Base-by-base conservation (phyloP, 768 basidiomycete species). In the Lactarius akahatsu region DNA sequence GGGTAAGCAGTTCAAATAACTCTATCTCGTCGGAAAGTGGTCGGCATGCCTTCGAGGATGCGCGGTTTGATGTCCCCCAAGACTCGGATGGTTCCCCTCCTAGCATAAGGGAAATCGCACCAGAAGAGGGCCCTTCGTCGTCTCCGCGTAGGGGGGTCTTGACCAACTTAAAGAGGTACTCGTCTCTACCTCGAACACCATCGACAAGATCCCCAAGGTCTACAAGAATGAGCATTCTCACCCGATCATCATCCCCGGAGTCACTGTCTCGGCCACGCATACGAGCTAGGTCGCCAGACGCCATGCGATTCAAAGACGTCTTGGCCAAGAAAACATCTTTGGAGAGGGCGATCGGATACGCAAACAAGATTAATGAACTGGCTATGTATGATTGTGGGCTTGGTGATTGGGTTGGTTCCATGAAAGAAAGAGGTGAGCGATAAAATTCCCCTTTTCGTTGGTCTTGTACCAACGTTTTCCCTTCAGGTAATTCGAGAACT, bases 311-410 rank as follows among this genome's bases (percentile, higher is more conserved):
- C 71, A 78, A 81, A 54, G 91, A 96, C 72, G 80, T 95, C 4
- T 71, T 80, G 36, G 73, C 76, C 16, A 81, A 82, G 75, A 83
- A 79, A 69, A 86, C 81, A 34, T 71, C 88, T 2, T 66, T 84
- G 4, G 93, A 94, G 71, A 82, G 93, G 57, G 90, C 88, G 66
- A 73, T 78, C 28, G 84, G 86, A 43, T 96, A 95, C 71, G 88
- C 90, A 30, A 78, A 80, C 70, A 95, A 94, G 78, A 91, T 95
- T 69, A 92, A 92, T 72, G 91, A 94, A 73, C 75, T 96, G 23
- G 85, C 85, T 62, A 78, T 81, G 67, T 86, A 85, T 72, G 90
- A 93, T 71, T 89, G 89, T 70, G 92, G 93, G 38, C 77, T 95
- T 61, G 78, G 79, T 23, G 86, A 89, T n/a, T 96, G 94, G 94